A percentile compares a stretch with the other conserved stretches of the same genome.
Conservation (phyloP, 805 yeast genomes). For the Danielia oregonensis region DNA sequence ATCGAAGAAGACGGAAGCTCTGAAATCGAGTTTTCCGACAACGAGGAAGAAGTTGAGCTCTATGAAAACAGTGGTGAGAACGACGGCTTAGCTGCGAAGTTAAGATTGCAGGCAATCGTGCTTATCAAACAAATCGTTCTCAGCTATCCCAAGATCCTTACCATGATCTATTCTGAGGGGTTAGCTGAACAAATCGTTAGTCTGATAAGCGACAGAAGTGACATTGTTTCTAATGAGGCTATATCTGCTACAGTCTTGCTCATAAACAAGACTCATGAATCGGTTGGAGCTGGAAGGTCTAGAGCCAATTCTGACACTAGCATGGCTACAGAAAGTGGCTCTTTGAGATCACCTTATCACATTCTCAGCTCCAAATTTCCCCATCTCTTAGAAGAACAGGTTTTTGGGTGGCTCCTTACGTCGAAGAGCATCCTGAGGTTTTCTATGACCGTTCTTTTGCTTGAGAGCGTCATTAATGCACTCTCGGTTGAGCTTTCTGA, state of each 20-base stretch:
- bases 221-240: conserved; percentile 48
- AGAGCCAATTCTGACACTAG: conserved; percentile 36
- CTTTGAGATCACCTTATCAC: background rate
- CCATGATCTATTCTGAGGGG: conserved; percentile 25
- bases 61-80: conserved; percentile 36
- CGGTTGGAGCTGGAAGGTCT: background rate
- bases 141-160: conserved; percentile 33
- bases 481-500: conserved; percentile 13
- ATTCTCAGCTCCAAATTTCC: conserved; percentile 1
- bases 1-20: conserved; percentile 26
- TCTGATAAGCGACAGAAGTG: conserved; percentile 41
- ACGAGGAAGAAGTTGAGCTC: conserved; percentile 42
- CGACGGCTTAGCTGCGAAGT: conserved; percentile 54
- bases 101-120: conserved; percentile 51
- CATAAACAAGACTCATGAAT: conserved; percentile 23
- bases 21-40: conserved; percentile 21
- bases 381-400: conserved; percentile 21
- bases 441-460: conserved; percentile 21
- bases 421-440: conserved; percentile 19
- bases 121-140: conserved; percentile 38
- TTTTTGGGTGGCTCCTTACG: conserved; percentile 22
- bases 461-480: conserved; percentile 25
- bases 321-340: conserved; percentile 24
- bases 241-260: conserved; percentile 42
- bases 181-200: conserved; percentile 29